phyloP scores from a whole-genome alignment of 1,284 basidiomycete genomes.

The Irpex lacteus region DNA sequence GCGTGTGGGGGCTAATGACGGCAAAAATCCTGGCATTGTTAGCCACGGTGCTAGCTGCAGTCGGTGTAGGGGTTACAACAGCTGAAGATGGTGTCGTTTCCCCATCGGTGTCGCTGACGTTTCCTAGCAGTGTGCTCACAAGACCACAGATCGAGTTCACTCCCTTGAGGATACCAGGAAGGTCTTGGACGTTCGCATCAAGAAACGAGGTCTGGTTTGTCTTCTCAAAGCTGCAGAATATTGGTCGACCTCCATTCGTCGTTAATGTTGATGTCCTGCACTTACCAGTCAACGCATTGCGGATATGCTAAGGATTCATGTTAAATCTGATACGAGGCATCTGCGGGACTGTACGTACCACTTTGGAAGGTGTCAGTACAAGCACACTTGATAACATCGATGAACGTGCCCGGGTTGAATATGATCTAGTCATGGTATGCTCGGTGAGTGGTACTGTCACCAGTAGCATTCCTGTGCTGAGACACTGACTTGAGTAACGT shows the following conservation, averaged over 20 bases:
- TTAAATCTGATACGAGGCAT: neutral
- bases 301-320: slow-evolving; percentile 39
- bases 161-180: slow-evolving; percentile 46
- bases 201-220: slow-evolving; percentile 57
- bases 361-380: slow-evolving; percentile 67
- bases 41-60: slow-evolving; percentile 2
- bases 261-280: slow-evolving; percentile 2
- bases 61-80: slow-evolving; percentile 15
- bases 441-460: neutral
- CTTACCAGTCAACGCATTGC: slow-evolving; percentile 70
- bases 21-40: neutral
- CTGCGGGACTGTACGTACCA: slow-evolving; percentile 20
- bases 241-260: neutral
- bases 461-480: neutral
- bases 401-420: slow-evolving; percentile 60
- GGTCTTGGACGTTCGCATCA: slow-evolving; percentile 36
- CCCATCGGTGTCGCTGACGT: slow-evolving; percentile 45
- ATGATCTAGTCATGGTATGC: slow-evolving; percentile 41
- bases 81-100: slow-evolving; percentile 35
- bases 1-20: neutral
- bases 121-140: slow-evolving; percentile 49
- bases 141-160: slow-evolving; percentile 53
- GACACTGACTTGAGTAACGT: slow-evolving; percentile 47
- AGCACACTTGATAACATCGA: slow-evolving; percentile 63
- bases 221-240: slow-evolving; percentile 45